Base-by-base conservation (phyloP, 2,329 filamentous ascomycete genomes). In the Cercospora beticola region DNA sequence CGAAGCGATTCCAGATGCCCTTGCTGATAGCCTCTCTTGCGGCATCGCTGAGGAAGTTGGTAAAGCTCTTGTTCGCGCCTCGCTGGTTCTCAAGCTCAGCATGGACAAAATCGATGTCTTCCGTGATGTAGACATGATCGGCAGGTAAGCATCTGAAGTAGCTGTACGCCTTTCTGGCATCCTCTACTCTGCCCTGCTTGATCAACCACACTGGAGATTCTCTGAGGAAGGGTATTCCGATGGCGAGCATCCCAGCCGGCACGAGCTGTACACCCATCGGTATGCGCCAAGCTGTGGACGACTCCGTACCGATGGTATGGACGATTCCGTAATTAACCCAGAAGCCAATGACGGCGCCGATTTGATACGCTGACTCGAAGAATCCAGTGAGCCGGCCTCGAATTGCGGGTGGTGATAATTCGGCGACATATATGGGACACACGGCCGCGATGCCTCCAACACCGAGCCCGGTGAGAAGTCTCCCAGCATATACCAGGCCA, bases 401-500 rank as follows among this genome's bases (percentile, higher is more conserved):
- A 65, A 80, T 79, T 4, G 76, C 76, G 4, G 76, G 75, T 18
- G 77, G 74, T 5, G 76, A 75, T 16, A 78, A 64, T 52, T 80
- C 78, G 10, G 78, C 72, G 30, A 79, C 75, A 65, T 80, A 80
- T 31, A 79, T 79, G 2, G 78, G 78, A 12, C 76, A 76, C 8
- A 77, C 74, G 3, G 76, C 74, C 14, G 77, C 75, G 43, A 78
- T 76, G 5, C 71, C 74, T 49, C 78, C 78, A 28, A 77, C 76
- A 23, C 77, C 78, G 9, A 80, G 71, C 3, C 78, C 78, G 7
- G 76, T 77, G 21, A 79, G 62, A 0, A 78, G 71, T 3, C 81
- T 76, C 4, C 81, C 81, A 59, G 79, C 77, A 59, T 81, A 86
- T 30, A 86, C 76, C 74, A 80, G 79, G 1, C 80, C 79, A 8